Conservation (phyloP, 805 yeast genomes). For the Lipomyces japonicus region DNA sequence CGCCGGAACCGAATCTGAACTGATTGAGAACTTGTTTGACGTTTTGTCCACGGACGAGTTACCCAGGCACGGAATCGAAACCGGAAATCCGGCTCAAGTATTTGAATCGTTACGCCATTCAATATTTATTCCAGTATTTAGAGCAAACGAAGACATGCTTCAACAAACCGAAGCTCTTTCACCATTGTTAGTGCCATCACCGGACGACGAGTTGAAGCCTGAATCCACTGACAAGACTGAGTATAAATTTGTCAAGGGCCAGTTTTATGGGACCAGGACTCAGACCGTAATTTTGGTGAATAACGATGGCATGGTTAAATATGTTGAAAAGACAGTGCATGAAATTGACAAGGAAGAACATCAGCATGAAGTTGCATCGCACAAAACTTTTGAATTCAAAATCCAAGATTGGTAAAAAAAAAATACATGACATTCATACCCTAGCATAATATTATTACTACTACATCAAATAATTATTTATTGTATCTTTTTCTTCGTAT, state of each 20-base stretch:
- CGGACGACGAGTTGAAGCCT: constrained; percentile 1
- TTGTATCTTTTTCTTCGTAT: no score
- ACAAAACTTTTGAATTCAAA: constrained; percentile 9
- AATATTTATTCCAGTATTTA: constrained; percentile 69
- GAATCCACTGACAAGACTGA: constrained; percentile 1
- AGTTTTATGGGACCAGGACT: constrained; percentile 79
- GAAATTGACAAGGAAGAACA: constrained; percentile 4
- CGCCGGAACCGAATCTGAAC: constrained; percentile 26
- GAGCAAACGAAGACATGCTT: constrained; percentile 30
- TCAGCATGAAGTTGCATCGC: not conserved
- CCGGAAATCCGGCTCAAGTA: constrained; percentile 32
- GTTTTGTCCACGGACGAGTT: constrained; percentile 50
- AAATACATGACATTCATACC: not conserved
- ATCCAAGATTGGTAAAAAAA: constrained; percentile 21
- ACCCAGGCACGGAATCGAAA: constrained; percentile 35
- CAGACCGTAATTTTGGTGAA: constrained; percentile 71
- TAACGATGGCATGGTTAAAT: constrained; percentile 49
- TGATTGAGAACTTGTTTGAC: constrained; percentile 52
- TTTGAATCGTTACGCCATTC: constrained; percentile 51
- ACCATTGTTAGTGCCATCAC: constrained; percentile 1
- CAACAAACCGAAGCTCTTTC: not conserved
- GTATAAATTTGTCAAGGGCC: constrained; percentile 42
- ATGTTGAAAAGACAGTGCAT: constrained; percentile 51
- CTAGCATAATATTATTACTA: no score
- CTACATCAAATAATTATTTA: no score